phyloP scores from a whole-genome alignment of 805 yeast genomes.

The Starmera pachycereana region DNA sequence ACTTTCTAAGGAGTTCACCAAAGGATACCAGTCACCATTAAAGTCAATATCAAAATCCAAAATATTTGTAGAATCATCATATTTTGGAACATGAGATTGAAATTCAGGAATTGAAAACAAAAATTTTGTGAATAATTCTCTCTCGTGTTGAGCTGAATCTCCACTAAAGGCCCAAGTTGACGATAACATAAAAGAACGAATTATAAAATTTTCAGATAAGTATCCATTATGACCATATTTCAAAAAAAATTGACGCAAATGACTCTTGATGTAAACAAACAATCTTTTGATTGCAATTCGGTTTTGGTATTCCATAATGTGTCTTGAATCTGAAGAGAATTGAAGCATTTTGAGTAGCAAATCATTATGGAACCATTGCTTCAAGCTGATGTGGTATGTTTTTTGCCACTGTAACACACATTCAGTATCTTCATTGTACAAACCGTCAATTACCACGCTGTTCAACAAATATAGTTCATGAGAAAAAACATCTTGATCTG shows the following conservation, averaged over 20 bases:
- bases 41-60: slow-evolving; percentile 31
- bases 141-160: slow-evolving; percentile 31
- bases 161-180: slow-evolving; percentile 61
- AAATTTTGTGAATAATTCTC: slow-evolving; percentile 26
- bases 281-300: neutral
- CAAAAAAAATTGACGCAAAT: neutral
- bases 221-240: neutral
- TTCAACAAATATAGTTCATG: slow-evolving; percentile 11
- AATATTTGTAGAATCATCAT: slow-evolving; percentile 16
- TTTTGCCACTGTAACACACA: neutral
- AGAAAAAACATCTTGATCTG: slow-evolving; percentile 11
- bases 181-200: slow-evolving; percentile 19
- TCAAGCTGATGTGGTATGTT: neutral
- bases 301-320: slow-evolving; percentile 6
- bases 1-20: slow-evolving; percentile 29
- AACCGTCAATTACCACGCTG: neutral
- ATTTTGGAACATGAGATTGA: slow-evolving; percentile 7
- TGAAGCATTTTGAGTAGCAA: neutral
- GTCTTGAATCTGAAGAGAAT: neutral
- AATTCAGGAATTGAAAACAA: slow-evolving; percentile 16
- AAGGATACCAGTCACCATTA: slow-evolving; percentile 35
- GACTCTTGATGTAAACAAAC: neutral
- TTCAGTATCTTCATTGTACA: slow-evolving; percentile 5
- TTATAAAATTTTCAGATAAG: slow-evolving; percentile 4
- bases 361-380: neutral